These are phyloP conservation scores for Salix dunnii DNA, from an alignment of 345 rosid genomes.

Conservation along the genomic window DNA sequence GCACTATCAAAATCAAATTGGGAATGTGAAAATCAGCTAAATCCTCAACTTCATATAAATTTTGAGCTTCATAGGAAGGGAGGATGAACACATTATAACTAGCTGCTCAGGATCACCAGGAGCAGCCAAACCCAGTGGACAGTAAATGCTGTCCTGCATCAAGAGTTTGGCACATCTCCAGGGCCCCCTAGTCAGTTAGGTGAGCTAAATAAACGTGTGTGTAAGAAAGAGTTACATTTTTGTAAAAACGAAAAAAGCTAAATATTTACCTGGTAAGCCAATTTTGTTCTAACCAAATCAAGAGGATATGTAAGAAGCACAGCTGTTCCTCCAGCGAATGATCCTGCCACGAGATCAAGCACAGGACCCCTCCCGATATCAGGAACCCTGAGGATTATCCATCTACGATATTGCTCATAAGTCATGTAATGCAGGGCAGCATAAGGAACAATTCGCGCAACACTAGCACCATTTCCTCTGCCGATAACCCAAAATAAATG, in stretches of 20 bases:
- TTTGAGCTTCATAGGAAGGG: background rate
- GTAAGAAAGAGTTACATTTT: background rate
- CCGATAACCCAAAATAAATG: slow-evolving; percentile 13
- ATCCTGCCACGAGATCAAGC: slow-evolving; percentile 91
- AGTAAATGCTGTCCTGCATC: background rate
- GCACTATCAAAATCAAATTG: slow-evolving; percentile 25
- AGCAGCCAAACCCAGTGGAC: slow-evolving; percentile 4
- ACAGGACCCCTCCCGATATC: slow-evolving; percentile 69
- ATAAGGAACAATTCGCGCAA: slow-evolving; percentile 87
- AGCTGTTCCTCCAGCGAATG: slow-evolving; percentile 90
- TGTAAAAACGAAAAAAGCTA: background rate
- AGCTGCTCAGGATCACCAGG: background rate
- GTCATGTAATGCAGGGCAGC: slow-evolving; percentile 97
- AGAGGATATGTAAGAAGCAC: slow-evolving; percentile 91
- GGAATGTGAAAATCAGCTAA: slow-evolving; percentile 1
- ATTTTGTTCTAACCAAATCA: slow-evolving; percentile 78
- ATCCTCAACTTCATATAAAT: background rate
- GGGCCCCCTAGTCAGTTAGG: background rate
- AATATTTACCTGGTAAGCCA: slow-evolving; percentile 78
- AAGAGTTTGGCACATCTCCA: background rate
- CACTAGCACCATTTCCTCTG: slow-evolving; percentile 94
- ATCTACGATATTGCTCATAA: slow-evolving; percentile 86
- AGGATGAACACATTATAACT: background rate
- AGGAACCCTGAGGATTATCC: slow-evolving; percentile 66
- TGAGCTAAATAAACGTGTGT: background rate